Conservation (phyloP, 2,329 filamentous ascomycete species). For the Dactylellina haptotyla region DNA sequence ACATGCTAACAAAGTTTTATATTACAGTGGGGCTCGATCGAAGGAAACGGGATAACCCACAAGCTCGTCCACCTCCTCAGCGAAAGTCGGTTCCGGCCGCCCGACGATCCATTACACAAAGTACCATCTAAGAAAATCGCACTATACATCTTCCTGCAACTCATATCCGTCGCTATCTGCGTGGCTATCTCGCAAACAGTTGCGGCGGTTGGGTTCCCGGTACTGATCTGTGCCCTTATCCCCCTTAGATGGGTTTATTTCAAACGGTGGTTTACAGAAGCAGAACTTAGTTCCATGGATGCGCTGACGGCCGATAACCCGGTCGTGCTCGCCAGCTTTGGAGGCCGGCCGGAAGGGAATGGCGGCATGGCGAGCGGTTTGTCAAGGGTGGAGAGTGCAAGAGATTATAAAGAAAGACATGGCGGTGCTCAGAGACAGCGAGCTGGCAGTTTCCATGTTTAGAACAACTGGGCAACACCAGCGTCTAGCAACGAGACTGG, state of each 20-base stretch:
- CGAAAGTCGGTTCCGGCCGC: slow-evolving; percentile 72
- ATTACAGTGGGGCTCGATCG: slow-evolving; percentile 80
- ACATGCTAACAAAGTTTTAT: neutral
- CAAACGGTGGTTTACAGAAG: slow-evolving; percentile 64
- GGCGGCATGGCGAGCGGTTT: slow-evolving; percentile 32
- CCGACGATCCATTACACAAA: slow-evolving; percentile 70
- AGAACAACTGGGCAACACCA: too few species aligned
- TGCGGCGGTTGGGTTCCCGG: slow-evolving; percentile 70
- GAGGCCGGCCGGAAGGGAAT: slow-evolving; percentile 41
- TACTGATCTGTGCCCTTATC: slow-evolving; percentile 69
- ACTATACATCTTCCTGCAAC: slow-evolving; percentile 67
- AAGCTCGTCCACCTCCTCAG: slow-evolving; percentile 77
- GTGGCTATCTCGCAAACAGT: slow-evolving; percentile 71
- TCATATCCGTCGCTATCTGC: slow-evolving; percentile 66
- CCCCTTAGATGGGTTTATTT: slow-evolving; percentile 66
- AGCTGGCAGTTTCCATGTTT: slow-evolving; percentile 52
- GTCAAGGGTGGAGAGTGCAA: slow-evolving; percentile 35
- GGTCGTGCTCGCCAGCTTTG: slow-evolving; percentile 48
- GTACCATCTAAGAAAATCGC: slow-evolving; percentile 68
- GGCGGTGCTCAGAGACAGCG: slow-evolving; percentile 45
- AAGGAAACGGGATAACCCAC: slow-evolving; percentile 78
- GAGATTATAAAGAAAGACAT: slow-evolving; percentile 45
- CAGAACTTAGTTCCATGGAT: slow-evolving; percentile 48
- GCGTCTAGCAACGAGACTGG: too few species aligned
- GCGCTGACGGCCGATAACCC: slow-evolving; percentile 47